Evolutionary conservation across 768 basidiomycete genomes (phyloP).

Genomic region (Hemileccinum impolitum): DNA sequence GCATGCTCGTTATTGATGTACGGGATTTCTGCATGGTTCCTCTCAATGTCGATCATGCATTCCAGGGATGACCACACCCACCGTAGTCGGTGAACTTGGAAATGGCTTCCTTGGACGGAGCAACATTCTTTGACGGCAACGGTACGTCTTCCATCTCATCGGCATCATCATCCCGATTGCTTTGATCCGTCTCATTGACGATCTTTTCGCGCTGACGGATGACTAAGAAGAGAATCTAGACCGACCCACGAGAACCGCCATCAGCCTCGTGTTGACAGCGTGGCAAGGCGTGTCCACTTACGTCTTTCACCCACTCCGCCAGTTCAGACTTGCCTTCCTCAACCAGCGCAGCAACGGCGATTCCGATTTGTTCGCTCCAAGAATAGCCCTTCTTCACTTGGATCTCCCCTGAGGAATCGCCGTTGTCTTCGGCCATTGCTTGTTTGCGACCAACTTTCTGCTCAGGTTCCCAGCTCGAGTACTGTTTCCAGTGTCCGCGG

Average conservation of each 20-base stretch:
- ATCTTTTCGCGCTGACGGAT: constrained; percentile 57
- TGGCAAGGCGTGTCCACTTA: constrained; percentile 38
- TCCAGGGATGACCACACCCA: constrained; percentile 37
- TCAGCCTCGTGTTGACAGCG: constrained; percentile 20
- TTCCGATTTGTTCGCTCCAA: constrained; percentile 87
- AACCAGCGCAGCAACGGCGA: constrained; percentile 71
- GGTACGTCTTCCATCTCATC: constrained; percentile 33
- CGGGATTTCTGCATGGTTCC: constrained; percentile 62
- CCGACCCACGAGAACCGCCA: constrained; percentile 4
- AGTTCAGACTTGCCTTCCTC: constrained; percentile 61
- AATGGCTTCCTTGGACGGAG: constrained; percentile 67
- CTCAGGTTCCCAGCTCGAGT: constrained; percentile 70
- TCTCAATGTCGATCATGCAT: constrained; percentile 4
- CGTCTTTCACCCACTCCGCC: constrained; percentile 80
- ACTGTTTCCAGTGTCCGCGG: constrained; percentile 81
- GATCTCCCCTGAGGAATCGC: constrained; percentile 60
- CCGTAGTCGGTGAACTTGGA: constrained; percentile 73
- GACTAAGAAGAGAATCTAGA: constrained; percentile 59
- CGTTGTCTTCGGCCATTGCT: constrained; percentile 33
- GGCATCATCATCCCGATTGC: constrained; percentile 35
- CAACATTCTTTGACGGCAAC: constrained; percentile 21
- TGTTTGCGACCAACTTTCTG: constrained; percentile 36
- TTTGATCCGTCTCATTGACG: constrained; percentile 57
- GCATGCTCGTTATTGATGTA: constrained; percentile 74
- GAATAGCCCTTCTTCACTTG: constrained; percentile 84